Evolutionary conservation across 2,329 filamentous ascomycete genomes (phyloP).

Genomic region (Ceratocystis diversiconidia): DNA sequence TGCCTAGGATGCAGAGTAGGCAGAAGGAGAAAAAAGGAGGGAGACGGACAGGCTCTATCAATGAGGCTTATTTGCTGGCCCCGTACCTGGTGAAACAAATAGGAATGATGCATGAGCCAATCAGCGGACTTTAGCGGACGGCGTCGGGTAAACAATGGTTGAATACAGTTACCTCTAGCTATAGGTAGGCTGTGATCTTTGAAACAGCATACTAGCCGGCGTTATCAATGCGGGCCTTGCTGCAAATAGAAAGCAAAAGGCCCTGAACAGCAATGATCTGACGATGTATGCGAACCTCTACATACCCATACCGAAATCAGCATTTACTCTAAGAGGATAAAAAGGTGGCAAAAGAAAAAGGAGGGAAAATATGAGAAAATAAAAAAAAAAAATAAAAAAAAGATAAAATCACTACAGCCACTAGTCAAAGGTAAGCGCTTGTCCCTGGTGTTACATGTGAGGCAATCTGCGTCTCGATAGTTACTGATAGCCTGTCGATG

Average conservation of each 20-base stretch:
- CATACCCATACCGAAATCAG: no score
- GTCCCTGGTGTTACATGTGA: neutral
- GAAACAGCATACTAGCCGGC: no score
- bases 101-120: neutral
- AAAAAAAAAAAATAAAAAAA: neutral
- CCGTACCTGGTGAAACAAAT: neutral
- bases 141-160: neutral
- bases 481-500: slow-evolving; percentile 2
- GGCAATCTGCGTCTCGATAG: neutral
- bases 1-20: neutral
- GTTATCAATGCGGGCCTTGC: no score
- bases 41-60: neutral
- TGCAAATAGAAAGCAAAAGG: no score
- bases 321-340: neutral
- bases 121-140: neutral
- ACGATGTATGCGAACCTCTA: no score
- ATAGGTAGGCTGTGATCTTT: no score
- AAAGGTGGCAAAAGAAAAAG: slow-evolving; percentile 5
- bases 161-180: no score
- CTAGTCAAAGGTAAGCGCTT: neutral
- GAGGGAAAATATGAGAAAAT: neutral
- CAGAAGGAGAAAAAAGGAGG: neutral
- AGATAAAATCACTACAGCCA: neutral
- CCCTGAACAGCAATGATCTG: no score
- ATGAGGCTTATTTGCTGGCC: neutral